phyloP scores from a whole-genome alignment of 208 protist species.

The Wallacemonas sp. region DNA sequence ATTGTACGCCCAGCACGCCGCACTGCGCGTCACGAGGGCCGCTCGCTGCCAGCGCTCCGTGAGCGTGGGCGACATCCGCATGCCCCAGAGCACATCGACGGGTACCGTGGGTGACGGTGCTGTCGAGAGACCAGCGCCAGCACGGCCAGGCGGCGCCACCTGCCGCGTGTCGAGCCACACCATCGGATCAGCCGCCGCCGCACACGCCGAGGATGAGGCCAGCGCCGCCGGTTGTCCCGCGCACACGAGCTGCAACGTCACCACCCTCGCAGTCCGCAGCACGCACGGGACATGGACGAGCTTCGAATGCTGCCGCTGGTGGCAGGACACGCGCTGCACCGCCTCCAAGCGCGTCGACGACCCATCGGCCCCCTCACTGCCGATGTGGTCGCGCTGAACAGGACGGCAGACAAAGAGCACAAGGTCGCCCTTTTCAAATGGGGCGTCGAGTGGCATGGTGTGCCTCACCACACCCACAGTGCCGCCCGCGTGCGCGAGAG shows the following conservation, averaged over 20 bases:
- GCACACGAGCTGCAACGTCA: neutral
- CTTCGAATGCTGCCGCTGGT: constrained; percentile 21
- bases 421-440: constrained; percentile 55
- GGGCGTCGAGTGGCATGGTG: constrained; percentile 38
- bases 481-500: constrained; percentile 33
- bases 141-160: too few relatives aligned
- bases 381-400: neutral
- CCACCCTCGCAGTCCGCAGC: neutral
- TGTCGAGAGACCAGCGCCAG: constrained; percentile 18
- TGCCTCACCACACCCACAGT: constrained; percentile 44
- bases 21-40: neutral
- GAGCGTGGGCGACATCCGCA: neutral
- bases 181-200: constrained; percentile 24
- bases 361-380: constrained; percentile 4
- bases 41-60: neutral
- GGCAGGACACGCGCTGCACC: constrained; percentile 25
- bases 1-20: neutral
- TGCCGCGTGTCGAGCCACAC: constrained; percentile 18
- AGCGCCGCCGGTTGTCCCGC: neutral
- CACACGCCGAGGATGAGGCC: neutral
- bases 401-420: constrained; percentile 35
- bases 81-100: constrained; percentile 14
- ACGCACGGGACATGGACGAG: constrained; percentile 33
- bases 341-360: constrained; percentile 16
- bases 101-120: neutral